Percentiles rank a stretch among this genome's conserved stretches.
These are phyloP conservation scores for Populus pruinosa DNA, from an alignment of 345 rosid genomes.

Conservation along the genomic window DNA sequence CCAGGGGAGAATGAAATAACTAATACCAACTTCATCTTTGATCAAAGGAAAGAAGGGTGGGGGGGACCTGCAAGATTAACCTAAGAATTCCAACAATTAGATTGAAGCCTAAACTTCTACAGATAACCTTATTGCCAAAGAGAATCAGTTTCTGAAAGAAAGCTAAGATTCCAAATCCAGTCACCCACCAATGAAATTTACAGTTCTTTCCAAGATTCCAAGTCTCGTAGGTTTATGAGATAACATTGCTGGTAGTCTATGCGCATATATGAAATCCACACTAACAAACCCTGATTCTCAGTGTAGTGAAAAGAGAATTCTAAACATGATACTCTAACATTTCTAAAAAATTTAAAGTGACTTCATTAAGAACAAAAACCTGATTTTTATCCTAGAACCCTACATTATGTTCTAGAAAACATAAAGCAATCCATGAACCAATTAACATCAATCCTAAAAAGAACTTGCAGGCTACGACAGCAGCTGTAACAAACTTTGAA, in stretches of 20 bases:
- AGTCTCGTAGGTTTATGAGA: background rate
- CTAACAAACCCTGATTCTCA: background rate
- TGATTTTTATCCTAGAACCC: too few relatives aligned
- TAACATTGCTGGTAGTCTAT: background rate
- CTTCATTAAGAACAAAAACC: too few relatives aligned
- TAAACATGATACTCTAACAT: background rate
- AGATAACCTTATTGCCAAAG: too few relatives aligned
- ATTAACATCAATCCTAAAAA: too few relatives aligned
- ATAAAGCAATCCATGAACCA: too few relatives aligned
- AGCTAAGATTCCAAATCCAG: background rate
- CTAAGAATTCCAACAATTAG: background rate
- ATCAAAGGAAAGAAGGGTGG: too few relatives aligned
- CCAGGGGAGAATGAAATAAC: too few relatives aligned
- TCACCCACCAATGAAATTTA: background rate
- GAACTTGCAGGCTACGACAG: too few relatives aligned
- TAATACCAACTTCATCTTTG: background rate
- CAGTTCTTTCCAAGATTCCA: background rate
- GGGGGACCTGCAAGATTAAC: background rate
- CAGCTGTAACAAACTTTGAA: too few relatives aligned
- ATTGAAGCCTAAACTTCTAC: background rate
- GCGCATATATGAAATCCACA: background rate
- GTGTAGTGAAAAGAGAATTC: background rate
- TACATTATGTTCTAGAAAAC: too few relatives aligned
- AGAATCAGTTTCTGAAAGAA: background rate
- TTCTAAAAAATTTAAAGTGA: too few relatives aligned